Evolutionary conservation across 768 basidiomycete genomes (phyloP), one percentile per base, ranked within the genome.

Genomic region (Auriscalpium vulgare): DNA sequence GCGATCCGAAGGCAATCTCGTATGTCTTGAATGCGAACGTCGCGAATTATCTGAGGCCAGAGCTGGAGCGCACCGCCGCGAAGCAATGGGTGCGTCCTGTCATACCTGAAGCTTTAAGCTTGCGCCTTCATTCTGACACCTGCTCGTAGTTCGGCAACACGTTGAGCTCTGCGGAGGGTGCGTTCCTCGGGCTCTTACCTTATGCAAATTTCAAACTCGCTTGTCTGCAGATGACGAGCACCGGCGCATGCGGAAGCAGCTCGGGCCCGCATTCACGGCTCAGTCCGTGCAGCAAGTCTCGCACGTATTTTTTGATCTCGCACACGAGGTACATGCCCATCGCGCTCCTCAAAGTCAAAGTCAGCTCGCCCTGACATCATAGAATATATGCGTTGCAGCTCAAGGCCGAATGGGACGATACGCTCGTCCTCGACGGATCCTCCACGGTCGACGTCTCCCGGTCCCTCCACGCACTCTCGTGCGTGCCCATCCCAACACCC

Each of bases 1-100:
- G 56, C 19, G 56, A 57, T 38, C 56, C 56, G 9, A 57, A 48
- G 35, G 56, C 52, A 8, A 37, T 48, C 8, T 53, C 46, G 8
- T 38, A 57, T 38, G 56, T 57, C 14, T 11, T 56, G 11, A 51
- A 29, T 0, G 52, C 54, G 7, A 47, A 49, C 10, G 48, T 36
- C 14, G 11, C 36, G 10, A 53, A 35, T n/a, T 48, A 53, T 38
- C n/a, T 4, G 3, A 46, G 37, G 11, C 53, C 40, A 16, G 44
- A 16, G 6, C 36, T 47, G 10, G 56, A 55, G 19, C 13, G 43
- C 5, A 17, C 29, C 35, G 43, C 48, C 17, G 36, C 48, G 3
- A 29, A 34, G 47, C 19, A 37, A n/a, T 55, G 54, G 54, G 54
- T 55, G 9, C 10, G 47, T 47, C n/a, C 10, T 16, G 9, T 44